Evolutionary conservation across 305 asterid species (phyloP).

Genomic region (Solanum hybrid): DNA sequence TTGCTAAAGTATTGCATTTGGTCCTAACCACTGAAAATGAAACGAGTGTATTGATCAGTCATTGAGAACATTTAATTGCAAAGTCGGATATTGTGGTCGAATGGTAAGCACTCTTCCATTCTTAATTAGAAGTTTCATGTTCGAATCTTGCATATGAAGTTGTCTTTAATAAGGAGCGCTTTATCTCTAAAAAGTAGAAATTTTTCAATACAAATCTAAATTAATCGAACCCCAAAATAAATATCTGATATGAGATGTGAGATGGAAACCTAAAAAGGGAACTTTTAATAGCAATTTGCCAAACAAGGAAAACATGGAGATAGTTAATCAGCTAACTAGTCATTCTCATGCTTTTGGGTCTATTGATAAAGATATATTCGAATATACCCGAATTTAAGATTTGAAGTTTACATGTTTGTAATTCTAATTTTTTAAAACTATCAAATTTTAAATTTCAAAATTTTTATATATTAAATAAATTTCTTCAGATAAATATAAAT

Average conservation of each 20-base stretch:
- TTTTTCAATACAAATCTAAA: background rate
- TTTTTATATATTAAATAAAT: too few species aligned
- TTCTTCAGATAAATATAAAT: background rate
- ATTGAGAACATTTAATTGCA: too few species aligned
- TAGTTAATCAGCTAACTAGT: background rate
- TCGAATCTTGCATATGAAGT: fast-evolving
- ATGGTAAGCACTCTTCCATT: background rate
- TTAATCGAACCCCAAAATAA: background rate
- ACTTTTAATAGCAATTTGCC: background rate
- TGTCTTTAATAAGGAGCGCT: fast-evolving
- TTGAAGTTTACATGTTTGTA: too few species aligned
- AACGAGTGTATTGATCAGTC: background rate
- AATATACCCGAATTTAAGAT: too few species aligned
- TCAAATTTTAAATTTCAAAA: too few species aligned
- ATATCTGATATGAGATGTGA: fast-evolving
- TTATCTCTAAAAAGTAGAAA: fast-evolving
- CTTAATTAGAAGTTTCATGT: background rate
- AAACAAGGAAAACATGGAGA: background rate
- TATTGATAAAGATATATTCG: background rate
- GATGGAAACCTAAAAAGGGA: background rate
- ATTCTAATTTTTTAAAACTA: too few species aligned
- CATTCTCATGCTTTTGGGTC: background rate
- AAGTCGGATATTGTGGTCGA: fast-evolving
- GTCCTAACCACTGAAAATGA: background rate
- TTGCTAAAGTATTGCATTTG: background rate